Conservation (phyloP, 164 flowering plant genomes). For the Vitis amurensis region DNA sequence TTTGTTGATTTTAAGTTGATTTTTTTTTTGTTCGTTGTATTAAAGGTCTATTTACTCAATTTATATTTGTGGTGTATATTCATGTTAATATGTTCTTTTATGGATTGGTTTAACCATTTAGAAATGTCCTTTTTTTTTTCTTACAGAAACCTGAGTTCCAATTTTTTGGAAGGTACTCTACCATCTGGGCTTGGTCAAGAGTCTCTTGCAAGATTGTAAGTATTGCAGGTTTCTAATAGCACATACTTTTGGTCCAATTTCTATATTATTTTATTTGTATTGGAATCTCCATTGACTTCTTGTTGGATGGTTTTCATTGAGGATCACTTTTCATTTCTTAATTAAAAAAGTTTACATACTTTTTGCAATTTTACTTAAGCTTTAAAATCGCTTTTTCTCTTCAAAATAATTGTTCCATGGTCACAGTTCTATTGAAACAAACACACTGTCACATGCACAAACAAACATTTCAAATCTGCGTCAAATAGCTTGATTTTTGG, state of each 20-base stretch:
- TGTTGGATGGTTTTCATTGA: background rate
- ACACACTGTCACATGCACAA: no score
- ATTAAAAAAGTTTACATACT: background rate
- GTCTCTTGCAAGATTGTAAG: slow-evolving; percentile 81
- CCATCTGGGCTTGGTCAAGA: slow-evolving; percentile 83
- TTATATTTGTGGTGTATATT: background rate
- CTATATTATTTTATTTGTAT: background rate
- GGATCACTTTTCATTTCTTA: background rate
- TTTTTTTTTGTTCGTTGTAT: no score
- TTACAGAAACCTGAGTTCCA: slow-evolving; percentile 88
- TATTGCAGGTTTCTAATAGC: background rate
- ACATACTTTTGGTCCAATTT: background rate
- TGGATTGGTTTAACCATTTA: background rate
- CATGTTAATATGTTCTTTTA: background rate
- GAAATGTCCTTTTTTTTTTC: background rate
- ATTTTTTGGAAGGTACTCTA: slow-evolving; percentile 67
- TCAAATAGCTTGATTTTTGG: no score
- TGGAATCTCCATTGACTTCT: background rate
- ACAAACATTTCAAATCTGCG: no score
- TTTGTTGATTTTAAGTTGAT: no score
- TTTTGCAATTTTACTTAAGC: background rate
- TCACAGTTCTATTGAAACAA: no score
- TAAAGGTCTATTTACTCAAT: no score
- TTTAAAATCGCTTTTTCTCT: background rate
- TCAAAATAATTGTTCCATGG: background rate